These are phyloP conservation scores for Yamagishiella unicocca DNA, from an alignment of 139 green algal species.

Conservation along the genomic window DNA sequence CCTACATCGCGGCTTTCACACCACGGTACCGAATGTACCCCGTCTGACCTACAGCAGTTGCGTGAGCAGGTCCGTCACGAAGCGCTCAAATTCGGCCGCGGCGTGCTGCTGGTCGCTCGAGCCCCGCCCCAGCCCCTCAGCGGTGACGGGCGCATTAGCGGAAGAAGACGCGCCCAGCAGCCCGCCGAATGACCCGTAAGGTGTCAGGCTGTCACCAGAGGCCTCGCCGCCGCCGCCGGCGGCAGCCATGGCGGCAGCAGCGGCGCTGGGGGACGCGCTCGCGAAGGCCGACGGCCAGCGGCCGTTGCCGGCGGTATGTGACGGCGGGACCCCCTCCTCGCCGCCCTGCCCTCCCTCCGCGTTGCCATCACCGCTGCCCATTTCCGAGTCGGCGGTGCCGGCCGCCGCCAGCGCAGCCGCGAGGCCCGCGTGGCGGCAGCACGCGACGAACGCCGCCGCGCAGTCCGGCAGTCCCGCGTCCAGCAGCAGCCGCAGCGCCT, in stretches of 20 bases:
- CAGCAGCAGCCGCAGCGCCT: constrained; percentile 65
- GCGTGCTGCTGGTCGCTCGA: background rate
- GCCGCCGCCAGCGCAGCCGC: background rate
- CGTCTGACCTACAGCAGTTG: background rate
- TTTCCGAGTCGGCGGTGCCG: background rate
- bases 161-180: too few relatives aligned
- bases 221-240: too few relatives aligned
- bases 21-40: background rate
- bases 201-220: background rate
- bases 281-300: background rate
- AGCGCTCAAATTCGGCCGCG: constrained; percentile 16
- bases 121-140: background rate
- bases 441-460: constrained; percentile 65
- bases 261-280: background rate
- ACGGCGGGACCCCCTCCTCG: background rate
- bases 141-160: too few relatives aligned
- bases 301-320: too few relatives aligned
- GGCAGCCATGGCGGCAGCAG: too few relatives aligned
- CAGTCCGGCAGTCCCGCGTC: constrained; percentile 67
- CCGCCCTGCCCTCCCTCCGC: background rate
- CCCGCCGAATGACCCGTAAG: constrained; percentile 11
- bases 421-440: constrained; percentile 65
- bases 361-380: background rate
- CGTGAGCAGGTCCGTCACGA: constrained; percentile 16
- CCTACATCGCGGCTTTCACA: background rate